Evolutionary conservation across 177 flowering plant genomes (phyloP).

Genomic region (Vitis hybrid): DNA sequence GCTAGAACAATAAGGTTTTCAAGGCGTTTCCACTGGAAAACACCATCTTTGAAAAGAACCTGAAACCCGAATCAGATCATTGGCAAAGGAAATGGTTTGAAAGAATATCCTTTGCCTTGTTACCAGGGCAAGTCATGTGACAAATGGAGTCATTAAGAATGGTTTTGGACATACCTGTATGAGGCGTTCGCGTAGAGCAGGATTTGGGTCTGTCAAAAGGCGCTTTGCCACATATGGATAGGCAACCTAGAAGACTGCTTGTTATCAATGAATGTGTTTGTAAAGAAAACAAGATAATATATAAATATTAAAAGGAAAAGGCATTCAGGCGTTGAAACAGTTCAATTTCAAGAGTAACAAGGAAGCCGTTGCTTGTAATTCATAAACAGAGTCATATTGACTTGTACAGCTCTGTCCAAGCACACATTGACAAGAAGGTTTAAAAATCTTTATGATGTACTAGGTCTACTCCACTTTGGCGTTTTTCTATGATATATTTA

Average conservation of each 20-base stretch:
- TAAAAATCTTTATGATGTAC: not conserved
- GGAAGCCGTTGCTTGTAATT: not conserved
- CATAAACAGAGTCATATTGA: not conserved
- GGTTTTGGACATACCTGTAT: conserved; percentile 62
- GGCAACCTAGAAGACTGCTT: conserved; percentile 60
- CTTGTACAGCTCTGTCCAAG: not conserved
- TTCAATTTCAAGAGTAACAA: not conserved
- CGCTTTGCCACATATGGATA: conserved; percentile 98
- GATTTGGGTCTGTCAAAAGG: conserved; percentile 94
- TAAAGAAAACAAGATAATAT: not conserved
- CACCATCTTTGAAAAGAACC: conserved; percentile 83
- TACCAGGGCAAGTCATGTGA: no score
- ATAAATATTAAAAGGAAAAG: not conserved
- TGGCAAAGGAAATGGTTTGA: not conserved
- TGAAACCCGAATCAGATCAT: conserved; percentile 5
- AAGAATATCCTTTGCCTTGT: no score
- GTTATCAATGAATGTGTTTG: conserved; percentile 6
- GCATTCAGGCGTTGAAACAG: not conserved
- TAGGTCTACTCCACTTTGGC: no score
- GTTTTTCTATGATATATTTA: no score
- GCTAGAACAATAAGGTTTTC: conserved; percentile 92
- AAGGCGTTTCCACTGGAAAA: conserved; percentile 97
- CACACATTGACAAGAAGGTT: not conserved
- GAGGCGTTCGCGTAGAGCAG: conserved; percentile 96
- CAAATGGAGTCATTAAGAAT: not conserved